Conservation (phyloP, 345 rosid species). For the Arabis alpina region DNA sequence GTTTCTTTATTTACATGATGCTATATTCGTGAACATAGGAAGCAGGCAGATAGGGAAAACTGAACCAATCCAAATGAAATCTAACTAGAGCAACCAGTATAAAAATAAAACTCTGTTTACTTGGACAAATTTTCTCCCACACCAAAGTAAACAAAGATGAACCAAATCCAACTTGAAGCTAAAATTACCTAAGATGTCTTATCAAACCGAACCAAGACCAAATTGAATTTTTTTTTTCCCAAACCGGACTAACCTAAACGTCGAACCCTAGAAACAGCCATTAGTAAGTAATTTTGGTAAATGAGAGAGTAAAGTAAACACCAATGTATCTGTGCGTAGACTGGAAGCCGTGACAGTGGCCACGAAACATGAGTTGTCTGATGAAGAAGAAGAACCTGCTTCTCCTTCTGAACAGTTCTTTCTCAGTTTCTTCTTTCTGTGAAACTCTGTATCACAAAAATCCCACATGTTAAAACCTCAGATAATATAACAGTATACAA, state of each 20-base stretch:
- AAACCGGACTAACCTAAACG: background rate
- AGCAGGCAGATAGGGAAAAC: background rate
- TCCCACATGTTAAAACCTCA: background rate
- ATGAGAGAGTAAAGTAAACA: background rate
- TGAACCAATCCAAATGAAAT: background rate
- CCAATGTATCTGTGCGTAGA: slow-evolving; percentile 24
- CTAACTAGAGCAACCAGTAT: background rate
- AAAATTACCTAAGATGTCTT: too few species aligned
- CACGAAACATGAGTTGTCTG: slow-evolving; percentile 11
- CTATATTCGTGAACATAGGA: background rate
- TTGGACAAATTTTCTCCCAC: background rate
- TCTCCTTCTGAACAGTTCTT: background rate
- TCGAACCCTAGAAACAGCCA: background rate
- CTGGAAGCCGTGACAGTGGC: background rate
- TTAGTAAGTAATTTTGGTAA: background rate
- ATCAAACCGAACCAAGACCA: too few species aligned
- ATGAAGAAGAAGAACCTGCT: slow-evolving; percentile 2
- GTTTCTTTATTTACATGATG: slow-evolving; percentile 4
- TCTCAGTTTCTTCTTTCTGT: slow-evolving; percentile 9
- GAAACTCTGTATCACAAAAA: slow-evolving; percentile 8
- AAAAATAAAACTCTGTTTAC: background rate
- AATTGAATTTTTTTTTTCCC: background rate
- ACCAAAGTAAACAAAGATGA: background rate
- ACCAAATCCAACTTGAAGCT: background rate
- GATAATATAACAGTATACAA: too few species aligned